These are phyloP conservation scores for Kwoniella mangroviensis DNA, from an alignment of 768 basidiomycete genomes.

Conservation along the genomic window DNA sequence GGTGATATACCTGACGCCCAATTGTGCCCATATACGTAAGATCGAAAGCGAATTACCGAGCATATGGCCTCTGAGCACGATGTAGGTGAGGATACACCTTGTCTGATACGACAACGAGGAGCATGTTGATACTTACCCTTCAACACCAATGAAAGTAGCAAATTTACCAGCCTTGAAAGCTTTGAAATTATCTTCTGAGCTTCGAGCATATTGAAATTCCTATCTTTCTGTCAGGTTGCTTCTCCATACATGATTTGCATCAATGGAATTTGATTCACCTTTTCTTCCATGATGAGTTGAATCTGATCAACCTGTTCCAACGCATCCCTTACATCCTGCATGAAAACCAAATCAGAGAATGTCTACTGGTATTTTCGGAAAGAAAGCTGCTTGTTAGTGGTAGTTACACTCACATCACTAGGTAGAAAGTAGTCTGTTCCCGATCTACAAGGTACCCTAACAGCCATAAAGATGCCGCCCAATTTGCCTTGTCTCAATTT, in stretches of 20 bases:
- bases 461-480: slow-evolving; percentile 20
- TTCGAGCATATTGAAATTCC: slow-evolving; percentile 24
- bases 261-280: neutral
- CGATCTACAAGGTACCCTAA: slow-evolving; percentile 23
- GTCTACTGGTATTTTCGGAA: neutral
- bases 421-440: slow-evolving; percentile 18
- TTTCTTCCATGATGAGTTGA: slow-evolving; percentile 20
- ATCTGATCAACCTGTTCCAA: slow-evolving; percentile 24
- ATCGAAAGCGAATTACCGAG: slow-evolving; percentile 37
- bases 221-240: neutral
- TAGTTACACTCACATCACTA: slow-evolving; percentile 7
- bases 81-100: neutral
- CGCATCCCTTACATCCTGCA: slow-evolving; percentile 21
- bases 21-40: slow-evolving; percentile 29
- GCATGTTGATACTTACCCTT: slow-evolving; percentile 10
- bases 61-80: slow-evolving; percentile 20
- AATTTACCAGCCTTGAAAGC: slow-evolving; percentile 18
- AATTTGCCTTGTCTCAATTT: slow-evolving; percentile 20
- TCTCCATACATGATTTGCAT: neutral
- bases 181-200: neutral
- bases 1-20: slow-evolving; percentile 7
- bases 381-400: too few species aligned
- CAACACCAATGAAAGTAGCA: slow-evolving; percentile 23
- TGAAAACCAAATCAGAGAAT: neutral
- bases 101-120: neutral